Evolutionary conservation across 352 stramenopile species (phyloP).

Genomic region (Phytopythium oedochilum): DNA sequence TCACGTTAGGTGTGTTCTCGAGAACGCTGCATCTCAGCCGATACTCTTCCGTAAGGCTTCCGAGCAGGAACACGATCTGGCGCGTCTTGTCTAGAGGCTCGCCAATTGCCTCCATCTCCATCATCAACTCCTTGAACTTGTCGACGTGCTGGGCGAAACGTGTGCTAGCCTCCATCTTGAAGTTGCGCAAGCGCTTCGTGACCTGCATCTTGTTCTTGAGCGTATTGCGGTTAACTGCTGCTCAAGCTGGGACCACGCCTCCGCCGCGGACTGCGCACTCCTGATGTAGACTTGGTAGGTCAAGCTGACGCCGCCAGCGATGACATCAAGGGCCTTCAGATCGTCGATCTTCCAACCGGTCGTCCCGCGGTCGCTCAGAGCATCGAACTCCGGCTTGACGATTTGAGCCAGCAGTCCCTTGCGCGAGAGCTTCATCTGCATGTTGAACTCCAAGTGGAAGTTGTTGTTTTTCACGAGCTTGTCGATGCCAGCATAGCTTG

Average conservation of each 20-base stretch:
- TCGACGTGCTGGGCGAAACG: conserved; percentile 14
- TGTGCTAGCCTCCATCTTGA: conserved; percentile 15
- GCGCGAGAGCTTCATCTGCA: conserved; percentile 3
- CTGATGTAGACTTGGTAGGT: conserved; percentile 16
- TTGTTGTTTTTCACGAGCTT: conserved; percentile 15
- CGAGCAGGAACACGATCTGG: conserved; percentile 20
- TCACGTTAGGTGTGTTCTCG: conserved; percentile 10
- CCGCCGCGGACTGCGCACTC: conserved; percentile 1
- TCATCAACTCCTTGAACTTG: conserved; percentile 18
- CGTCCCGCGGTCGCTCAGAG: no score
- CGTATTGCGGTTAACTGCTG: conserved; percentile 17
- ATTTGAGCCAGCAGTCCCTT: conserved; percentile 14
- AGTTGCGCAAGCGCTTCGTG: conserved; percentile 15
- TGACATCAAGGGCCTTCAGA: conserved; percentile 20
- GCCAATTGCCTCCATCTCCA: conserved; percentile 15
- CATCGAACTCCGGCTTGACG: not conserved
- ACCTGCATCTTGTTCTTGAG: conserved; percentile 22
- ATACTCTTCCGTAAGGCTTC: conserved; percentile 20
- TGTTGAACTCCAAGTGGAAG: conserved; percentile 30
- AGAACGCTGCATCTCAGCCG: not conserved
- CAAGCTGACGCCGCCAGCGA: conserved; percentile 11
- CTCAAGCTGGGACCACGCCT: conserved; percentile 12
- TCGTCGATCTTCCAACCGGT: conserved; percentile 14
- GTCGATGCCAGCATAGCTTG: conserved; percentile 7
- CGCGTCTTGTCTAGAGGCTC: conserved; percentile 14